A percentile compares a stretch with the other conserved stretches of the same genome.
Conservation (phyloP, 257 asterid genomes). For the Eucommia ulmoides region DNA sequence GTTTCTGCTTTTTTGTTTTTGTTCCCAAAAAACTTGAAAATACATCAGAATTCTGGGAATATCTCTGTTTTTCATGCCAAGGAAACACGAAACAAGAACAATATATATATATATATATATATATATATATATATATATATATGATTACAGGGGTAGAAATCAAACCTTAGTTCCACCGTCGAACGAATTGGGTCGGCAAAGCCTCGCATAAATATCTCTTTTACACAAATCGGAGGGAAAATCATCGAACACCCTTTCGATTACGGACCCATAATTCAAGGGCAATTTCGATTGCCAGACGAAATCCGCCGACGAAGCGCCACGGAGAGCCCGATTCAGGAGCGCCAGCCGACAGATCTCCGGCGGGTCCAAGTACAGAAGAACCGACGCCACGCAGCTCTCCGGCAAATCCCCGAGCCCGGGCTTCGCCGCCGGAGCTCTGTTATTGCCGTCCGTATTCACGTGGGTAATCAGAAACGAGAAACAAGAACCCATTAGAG, state of each 20-base stretch:
- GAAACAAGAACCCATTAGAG: slow-evolving; percentile 40
- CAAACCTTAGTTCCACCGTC: slow-evolving; percentile 73
- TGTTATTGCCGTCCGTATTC: slow-evolving; percentile 1
- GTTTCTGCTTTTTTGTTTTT: not conserved
- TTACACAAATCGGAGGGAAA: slow-evolving; percentile 26
- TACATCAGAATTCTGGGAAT: too few species aligned
- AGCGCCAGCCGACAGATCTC: slow-evolving; percentile 65
- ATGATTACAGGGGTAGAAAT: slow-evolving; percentile 1
- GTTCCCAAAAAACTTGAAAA: not conserved
- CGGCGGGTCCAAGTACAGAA: slow-evolving; percentile 61
- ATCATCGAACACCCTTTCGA: slow-evolving; percentile 36
- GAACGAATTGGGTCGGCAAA: slow-evolving; percentile 43
- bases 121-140: not conserved
- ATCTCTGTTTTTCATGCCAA: too few species aligned
- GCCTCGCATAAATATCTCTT: slow-evolving; percentile 44
- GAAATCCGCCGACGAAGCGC: slow-evolving; percentile 80
- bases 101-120: not conserved
- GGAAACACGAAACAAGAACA: too few species aligned
- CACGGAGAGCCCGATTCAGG: slow-evolving; percentile 58
- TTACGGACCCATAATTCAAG: slow-evolving; percentile 41
- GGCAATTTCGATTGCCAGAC: slow-evolving; percentile 84
- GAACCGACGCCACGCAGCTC: slow-evolving; percentile 65
- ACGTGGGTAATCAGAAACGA: slow-evolving; percentile 19
- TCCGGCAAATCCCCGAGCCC: slow-evolving; percentile 72
- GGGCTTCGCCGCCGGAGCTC: slow-evolving; percentile 12